A percentile compares a stretch with the other conserved stretches of the same genome.
Evolutionary conservation across 768 basidiomycete species (phyloP).

Genomic region (Rickenella mellea): DNA sequence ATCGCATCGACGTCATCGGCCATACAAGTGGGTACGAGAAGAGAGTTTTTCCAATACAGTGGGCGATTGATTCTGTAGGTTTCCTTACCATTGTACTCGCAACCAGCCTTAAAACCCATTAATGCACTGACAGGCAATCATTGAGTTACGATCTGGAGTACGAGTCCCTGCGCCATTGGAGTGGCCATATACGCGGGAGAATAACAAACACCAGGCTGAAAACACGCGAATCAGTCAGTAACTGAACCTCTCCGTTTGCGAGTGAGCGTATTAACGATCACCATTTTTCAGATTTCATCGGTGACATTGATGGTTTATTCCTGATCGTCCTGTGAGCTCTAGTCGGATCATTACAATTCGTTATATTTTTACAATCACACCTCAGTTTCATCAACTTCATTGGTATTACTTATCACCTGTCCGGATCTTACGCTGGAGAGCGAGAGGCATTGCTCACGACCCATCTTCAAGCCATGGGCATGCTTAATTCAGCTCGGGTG

Average conservation of each 20-base stretch:
- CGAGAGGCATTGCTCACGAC: constrained; percentile 53
- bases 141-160: constrained; percentile 54
- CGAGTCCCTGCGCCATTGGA: constrained; percentile 49
- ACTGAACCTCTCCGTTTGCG: background rate
- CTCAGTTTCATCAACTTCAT: constrained; percentile 58
- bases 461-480: constrained; percentile 76
- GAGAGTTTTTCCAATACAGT: constrained; percentile 62
- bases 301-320: constrained; percentile 54
- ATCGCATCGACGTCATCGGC: constrained; percentile 51
- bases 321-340: no score
- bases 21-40: constrained; percentile 64
- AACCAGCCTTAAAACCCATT: constrained; percentile 1
- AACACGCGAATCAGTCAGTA: constrained; percentile 48
- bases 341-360: constrained; percentile 24
- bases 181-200: constrained; percentile 65
- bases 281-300: constrained; percentile 20
- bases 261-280: background rate
- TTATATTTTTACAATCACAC: background rate
- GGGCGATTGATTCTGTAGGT: constrained; percentile 63
- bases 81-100: background rate
- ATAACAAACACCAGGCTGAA: constrained; percentile 52
- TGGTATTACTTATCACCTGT: constrained; percentile 70
- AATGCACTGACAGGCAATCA: constrained; percentile 52
- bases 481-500: constrained; percentile 60
- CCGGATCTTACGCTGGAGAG: constrained; percentile 60